Base-by-base conservation (phyloP, 1,139 yeast species). In the Sugiyamaella castrensis region DNA sequence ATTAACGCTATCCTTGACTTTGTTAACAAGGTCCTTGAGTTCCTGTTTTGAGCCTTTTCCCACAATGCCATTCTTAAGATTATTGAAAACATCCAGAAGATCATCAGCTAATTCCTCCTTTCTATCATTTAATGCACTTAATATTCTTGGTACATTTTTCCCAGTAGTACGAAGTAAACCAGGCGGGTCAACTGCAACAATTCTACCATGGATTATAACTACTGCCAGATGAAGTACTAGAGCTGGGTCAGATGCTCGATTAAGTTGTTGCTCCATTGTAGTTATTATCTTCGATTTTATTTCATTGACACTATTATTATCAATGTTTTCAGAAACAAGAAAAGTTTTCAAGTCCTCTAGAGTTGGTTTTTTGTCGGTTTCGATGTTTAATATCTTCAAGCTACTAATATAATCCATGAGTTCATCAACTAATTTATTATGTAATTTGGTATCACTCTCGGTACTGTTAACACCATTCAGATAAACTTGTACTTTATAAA, bases 111-210 rank as follows among this genome's bases (percentile, higher is more conserved):
- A 13, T 31, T 31, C 34, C 34, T 19, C 24, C 24, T 19, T 19
- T 19, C 5, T 19, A 19, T 19, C 24, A 19, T 19, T 5, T 8
- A 58, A 47, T 9, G 45, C 52, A 42, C 60, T 59, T 30, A 65
- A 51, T 4, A 66, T 46, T 40, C 61, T 61, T 5, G 68, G 69
- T 8, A 65, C 63, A 29, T 58, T 55, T 41, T 64, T 65, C 16
- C 70, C 69, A 5, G 62, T 49, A 15, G 62, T 59, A n/a, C 63
- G 54, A n/a, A 61, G 40, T 1, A 65, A 57, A 9, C 52, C 53
- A 12, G 51, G 54, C 1, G 45, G 40, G n/a, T 47, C 46, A 4
- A 51, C 42, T 7, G 51, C 46, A 47, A 51, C 37, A 37, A 43
- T 26, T 11, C 47, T 34, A 51, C 54, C 55, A 38, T 61, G 61